Base-by-base conservation (phyloP, 805 yeast species). In the Candida tallmaniae region DNA sequence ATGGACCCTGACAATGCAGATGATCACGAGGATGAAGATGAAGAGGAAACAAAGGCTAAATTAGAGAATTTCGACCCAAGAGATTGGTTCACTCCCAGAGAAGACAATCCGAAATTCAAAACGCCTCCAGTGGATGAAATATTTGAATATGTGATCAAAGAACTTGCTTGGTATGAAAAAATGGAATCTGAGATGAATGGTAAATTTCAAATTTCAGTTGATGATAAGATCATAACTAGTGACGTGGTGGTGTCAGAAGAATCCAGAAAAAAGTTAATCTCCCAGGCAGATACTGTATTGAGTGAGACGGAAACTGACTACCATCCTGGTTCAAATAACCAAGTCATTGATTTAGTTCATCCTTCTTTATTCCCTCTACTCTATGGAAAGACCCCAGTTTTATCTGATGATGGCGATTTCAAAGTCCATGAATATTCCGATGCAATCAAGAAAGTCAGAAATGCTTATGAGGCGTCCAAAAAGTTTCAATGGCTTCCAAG, bases 401-500 rank as follows among this genome's bases (percentile, higher is more conserved):
- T 11, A 10, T 20, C 24, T 22, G 17, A 28, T 5, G 12, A 35
- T 17, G 27, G 27, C 7, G 10, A 20, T 7, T 8, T 24, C 16
- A 14, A 24, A 14, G 36, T 36, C 2, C 18, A 15, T 3, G 6
- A 45, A 34, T 51, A 29, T 29, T 32, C 29, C 17, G 38, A 36
- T 1, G 21, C 18, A n/a, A 35, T 44, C 22, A 3, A 12, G 8
- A 38, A 41, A 16, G 44, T 43, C 16, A 48, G 49, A 31, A 36
- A 13, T 17, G 26, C 24, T 10, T 44, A 20, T 20, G 49, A 48
- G 2, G 27, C 42, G 6, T 53, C 62, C 2, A 22, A 51, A 22
- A 45, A 44, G n/a, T 64, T 44, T 39, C 69, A 63, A 45, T 64
- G 70, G 70, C 38, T 64, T 6, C 69, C 70, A 6, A 45, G 66